Evolutionary conservation across 2,329 filamentous ascomycete genomes (phyloP), one percentile per base, ranked within the genome.

Genomic region (Ramularia collo-cygni): DNA sequence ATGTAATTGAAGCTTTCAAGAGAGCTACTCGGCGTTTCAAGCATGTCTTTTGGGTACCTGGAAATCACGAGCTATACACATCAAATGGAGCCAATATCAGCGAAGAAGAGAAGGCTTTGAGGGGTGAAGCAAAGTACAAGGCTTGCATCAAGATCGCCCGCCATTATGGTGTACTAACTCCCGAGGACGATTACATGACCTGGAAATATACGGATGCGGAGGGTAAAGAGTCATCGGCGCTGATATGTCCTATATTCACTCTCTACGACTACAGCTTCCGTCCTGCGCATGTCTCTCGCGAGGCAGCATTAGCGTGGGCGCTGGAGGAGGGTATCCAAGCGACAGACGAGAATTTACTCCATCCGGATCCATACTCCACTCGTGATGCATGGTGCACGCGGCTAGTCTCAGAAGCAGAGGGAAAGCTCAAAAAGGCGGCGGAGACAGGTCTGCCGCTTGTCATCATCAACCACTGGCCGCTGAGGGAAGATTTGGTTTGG

Each of bases 211-310:
- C 49, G 15, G 50, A 52, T 26, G 43, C 48, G 3, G 64, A 74
- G 4, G 73, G 71, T n/a, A 64, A 67, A 6, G 69, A 67, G 15
- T 63, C 64, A 3, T 68, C 68, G 4, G 70, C 62, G 4, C 44
- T 77, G 27, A 66, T 78, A 28, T 72, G 70, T 21, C 75, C 71
- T 21, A 67, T 76, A 35, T 78, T 77, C 62, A 76, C 74, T 1
- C 61, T 78, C 10, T 78, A 77, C 62, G 75, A 78, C 58, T 78
- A 78, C 58, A 72, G 65, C 45, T 78, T 77, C 56, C 64, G 74
- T 0, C 75, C 75, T 0, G 61, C 56, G 2, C 50, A 72, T 32
- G 65, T 77, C 7, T 58, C 62, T 17, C 58, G 70, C 27, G 72
- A 72, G 41, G 57, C 63, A 14, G 74, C 72, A 3, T 45, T 70